A percentile compares a stretch with the other conserved stretches of the same genome.
These are phyloP conservation scores for Linderniella brevidens DNA, from an alignment of 257 asterid genomes.

Conservation along the genomic window DNA sequence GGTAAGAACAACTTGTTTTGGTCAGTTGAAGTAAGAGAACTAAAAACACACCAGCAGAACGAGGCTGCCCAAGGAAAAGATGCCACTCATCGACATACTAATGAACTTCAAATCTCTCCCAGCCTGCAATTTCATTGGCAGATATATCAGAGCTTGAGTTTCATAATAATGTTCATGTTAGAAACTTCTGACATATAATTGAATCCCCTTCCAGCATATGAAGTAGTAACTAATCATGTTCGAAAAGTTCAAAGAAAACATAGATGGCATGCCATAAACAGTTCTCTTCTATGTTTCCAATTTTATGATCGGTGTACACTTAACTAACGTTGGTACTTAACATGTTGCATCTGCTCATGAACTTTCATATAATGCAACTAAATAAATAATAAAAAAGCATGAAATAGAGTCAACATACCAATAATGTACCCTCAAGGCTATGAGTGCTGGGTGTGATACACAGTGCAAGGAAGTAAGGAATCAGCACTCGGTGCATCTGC, in stretches of 20 bases:
- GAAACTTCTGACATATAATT: background rate
- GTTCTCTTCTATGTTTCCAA: too few species aligned
- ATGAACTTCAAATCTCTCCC: constrained; percentile 85
- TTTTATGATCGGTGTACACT: too few species aligned
- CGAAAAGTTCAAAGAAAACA: too few species aligned
- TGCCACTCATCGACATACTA: constrained; percentile 56
- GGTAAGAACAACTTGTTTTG: constrained; percentile 4
- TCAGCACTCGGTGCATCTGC: constrained; percentile 92
- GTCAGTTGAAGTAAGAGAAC: background rate
- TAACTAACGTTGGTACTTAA: background rate
- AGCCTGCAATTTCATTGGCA: constrained; percentile 35
- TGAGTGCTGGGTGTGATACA: constrained; percentile 77
- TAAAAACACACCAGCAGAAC: constrained; percentile 43
- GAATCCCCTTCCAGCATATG: background rate
- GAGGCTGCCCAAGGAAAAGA: constrained; percentile 51
- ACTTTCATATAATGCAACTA: background rate
- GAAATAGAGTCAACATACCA: constrained; percentile 31
- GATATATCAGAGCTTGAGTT: background rate
- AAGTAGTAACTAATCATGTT: too few species aligned
- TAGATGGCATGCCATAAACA: too few species aligned
- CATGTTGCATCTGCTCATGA: background rate
- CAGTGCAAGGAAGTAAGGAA: constrained; percentile 72
- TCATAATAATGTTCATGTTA: background rate
- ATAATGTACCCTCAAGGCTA: constrained; percentile 87
- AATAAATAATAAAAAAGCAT: background rate